phyloP scores from a whole-genome alignment of 345 rosid species.

The Hevea brasiliensis region DNA sequence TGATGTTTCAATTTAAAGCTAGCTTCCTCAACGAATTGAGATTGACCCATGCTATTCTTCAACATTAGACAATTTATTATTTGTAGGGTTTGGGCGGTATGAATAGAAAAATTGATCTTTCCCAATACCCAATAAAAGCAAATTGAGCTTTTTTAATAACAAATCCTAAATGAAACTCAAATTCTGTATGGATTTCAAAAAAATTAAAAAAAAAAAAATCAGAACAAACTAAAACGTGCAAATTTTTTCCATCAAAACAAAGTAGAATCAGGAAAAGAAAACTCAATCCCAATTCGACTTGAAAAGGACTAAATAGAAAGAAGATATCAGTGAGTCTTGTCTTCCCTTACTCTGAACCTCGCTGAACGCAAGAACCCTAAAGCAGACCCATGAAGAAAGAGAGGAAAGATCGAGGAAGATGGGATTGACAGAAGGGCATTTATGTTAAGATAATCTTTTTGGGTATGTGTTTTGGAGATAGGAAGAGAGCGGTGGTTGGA shows the following conservation, averaged over 20 bases:
- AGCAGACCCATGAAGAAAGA: slow-evolving; percentile 31
- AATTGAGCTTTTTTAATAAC: slow-evolving; percentile 2
- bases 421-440: slow-evolving; percentile 33
- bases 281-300: slow-evolving; percentile 6
- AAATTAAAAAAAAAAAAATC: background rate
- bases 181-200: background rate
- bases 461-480: slow-evolving; percentile 7
- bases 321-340: background rate
- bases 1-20: slow-evolving; percentile 29
- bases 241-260: background rate
- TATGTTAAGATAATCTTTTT: slow-evolving; percentile 30
- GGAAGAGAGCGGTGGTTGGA: slow-evolving; percentile 31
- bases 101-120: background rate
- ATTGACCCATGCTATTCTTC: slow-evolving; percentile 14
- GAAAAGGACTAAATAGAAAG: background rate
- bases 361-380: slow-evolving; percentile 24
- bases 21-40: slow-evolving; percentile 21
- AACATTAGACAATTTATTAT: slow-evolving; percentile 13
- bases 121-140: background rate
- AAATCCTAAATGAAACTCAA: background rate
- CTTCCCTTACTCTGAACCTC: slow-evolving; percentile 20
- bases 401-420: slow-evolving; percentile 21
- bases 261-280: background rate
- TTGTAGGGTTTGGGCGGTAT: background rate
- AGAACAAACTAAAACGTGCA: background rate